A percentile compares a stretch with the other conserved stretches of the same genome.
phyloP scores from a whole-genome alignment of 106 monocot genomes.

The Dendrobium huoshanense region DNA sequence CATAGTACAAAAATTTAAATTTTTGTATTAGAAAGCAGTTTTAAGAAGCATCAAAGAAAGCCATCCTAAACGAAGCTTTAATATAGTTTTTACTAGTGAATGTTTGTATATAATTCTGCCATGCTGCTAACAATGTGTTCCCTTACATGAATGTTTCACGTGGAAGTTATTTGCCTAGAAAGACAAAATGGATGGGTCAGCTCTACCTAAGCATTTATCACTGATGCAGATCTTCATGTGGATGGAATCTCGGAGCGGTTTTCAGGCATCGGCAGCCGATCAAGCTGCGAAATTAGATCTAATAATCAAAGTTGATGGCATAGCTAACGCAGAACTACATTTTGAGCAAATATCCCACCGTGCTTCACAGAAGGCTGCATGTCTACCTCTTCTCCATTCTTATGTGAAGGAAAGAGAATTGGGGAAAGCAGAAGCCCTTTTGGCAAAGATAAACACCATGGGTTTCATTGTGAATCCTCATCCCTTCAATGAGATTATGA shows the following conservation, averaged over 20 bases:
- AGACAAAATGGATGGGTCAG: background rate
- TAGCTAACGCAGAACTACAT: constrained; percentile 60
- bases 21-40: too few relatives aligned
- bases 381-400: constrained; percentile 62
- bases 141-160: background rate
- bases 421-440: constrained; percentile 54
- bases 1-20: too few relatives aligned
- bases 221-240: constrained; percentile 73
- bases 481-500: constrained; percentile 87
- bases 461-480: constrained; percentile 48
- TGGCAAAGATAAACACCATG: constrained; percentile 35
- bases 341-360: constrained; percentile 32
- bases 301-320: constrained; percentile 41
- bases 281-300: constrained; percentile 53
- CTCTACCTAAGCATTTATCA: constrained; percentile 16
- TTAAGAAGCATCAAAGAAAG: too few relatives aligned
- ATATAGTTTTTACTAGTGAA: background rate
- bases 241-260: constrained; percentile 44
- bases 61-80: background rate
- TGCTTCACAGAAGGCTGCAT: constrained; percentile 46
- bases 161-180: background rate
- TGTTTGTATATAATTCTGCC: background rate
- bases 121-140: background rate
- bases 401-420: constrained; percentile 50
- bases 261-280: constrained; percentile 40